Evolutionary conservation across 192 early-diverging fungal genomes (phyloP).

Genomic region (Dissophora ornata): DNA sequence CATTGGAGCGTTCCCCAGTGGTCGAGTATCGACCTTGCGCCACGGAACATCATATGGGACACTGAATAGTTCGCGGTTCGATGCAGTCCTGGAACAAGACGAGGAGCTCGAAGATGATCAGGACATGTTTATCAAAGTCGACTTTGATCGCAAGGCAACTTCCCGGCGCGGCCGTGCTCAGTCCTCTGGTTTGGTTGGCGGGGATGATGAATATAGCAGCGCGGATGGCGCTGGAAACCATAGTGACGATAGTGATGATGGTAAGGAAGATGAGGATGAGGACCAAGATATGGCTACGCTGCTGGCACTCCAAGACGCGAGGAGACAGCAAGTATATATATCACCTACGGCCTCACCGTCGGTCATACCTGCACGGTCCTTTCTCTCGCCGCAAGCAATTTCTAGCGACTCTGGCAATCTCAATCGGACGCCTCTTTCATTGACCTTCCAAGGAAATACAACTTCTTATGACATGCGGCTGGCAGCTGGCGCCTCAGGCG

Average conservation of each 20-base stretch:
- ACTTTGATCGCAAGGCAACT: constrained; percentile 9
- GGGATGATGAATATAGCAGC: background rate
- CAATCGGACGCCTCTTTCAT: constrained; percentile 27
- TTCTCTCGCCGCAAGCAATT: constrained; percentile 21
- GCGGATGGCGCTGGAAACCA: no score
- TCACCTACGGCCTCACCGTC: constrained; percentile 24
- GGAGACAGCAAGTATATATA: constrained; percentile 27
- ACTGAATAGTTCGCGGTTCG: constrained; percentile 32
- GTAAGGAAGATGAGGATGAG: constrained; percentile 23
- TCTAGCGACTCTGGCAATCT: constrained; percentile 3
- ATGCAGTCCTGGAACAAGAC: constrained; percentile 37
- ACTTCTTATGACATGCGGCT: constrained; percentile 25
- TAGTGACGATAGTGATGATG: constrained; percentile 7
- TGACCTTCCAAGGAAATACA: constrained; percentile 21
- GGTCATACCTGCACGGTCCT: constrained; percentile 10
- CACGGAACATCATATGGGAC: constrained; percentile 44
- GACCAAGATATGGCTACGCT: constrained; percentile 50
- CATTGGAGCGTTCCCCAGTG: background rate
- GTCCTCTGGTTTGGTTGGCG: background rate
- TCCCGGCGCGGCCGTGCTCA: background rate
- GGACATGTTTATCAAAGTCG: constrained; percentile 47
- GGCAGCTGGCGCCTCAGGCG: constrained; percentile 12
- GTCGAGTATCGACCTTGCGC: constrained; percentile 2
- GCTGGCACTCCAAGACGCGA: constrained; percentile 39
- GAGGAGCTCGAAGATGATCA: constrained; percentile 37